Evolutionary conservation across 2,329 filamentous ascomycete species (phyloP).

Genomic region (Calonectria pseudoreteaudii): DNA sequence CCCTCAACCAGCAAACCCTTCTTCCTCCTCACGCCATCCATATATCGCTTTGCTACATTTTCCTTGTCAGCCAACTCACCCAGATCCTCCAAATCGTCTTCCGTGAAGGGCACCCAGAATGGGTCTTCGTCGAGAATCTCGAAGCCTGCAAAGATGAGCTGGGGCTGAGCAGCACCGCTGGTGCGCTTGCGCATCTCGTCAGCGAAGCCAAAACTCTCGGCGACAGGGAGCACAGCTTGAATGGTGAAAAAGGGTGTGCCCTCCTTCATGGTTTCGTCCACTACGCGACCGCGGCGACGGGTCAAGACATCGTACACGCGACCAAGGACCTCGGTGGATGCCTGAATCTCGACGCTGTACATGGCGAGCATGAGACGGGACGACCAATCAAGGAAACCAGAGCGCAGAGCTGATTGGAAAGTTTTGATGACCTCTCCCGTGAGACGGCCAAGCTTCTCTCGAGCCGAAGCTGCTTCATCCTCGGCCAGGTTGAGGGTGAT

Average conservation of each 20-base stretch:
- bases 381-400: slow-evolving; percentile 95
- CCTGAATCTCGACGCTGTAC: slow-evolving; percentile 98
- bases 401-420: slow-evolving; percentile 83
- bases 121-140: slow-evolving; percentile 95
- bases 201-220: slow-evolving; percentile 94
- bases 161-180: slow-evolving; percentile 89
- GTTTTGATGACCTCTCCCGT: slow-evolving; percentile 95
- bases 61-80: slow-evolving; percentile 93
- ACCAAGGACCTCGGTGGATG: slow-evolving; percentile 93
- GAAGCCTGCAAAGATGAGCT: slow-evolving; percentile 93
- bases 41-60: slow-evolving; percentile 96
- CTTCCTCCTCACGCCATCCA: slow-evolving; percentile 86
- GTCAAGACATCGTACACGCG: slow-evolving; percentile 99
- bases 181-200: slow-evolving; percentile 98
- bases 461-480: slow-evolving; percentile 66
- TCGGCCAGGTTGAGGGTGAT: slow-evolving; percentile 70
- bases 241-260: slow-evolving; percentile 98
- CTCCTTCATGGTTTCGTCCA: slow-evolving; percentile 92
- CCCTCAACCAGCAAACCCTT: slow-evolving; percentile 91
- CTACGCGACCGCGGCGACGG: slow-evolving; percentile 87
- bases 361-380: slow-evolving; percentile 95
- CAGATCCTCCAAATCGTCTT: slow-evolving; percentile 95
- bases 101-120: slow-evolving; percentile 96
- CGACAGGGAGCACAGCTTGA: slow-evolving; percentile 86
- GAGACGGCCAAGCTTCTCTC: slow-evolving; percentile 79